A percentile compares a stretch with the other conserved stretches of the same genome.
Evolutionary conservation across 75 land plant genomes (phyloP).

Genomic region (Ceratopteris richardii): DNA sequence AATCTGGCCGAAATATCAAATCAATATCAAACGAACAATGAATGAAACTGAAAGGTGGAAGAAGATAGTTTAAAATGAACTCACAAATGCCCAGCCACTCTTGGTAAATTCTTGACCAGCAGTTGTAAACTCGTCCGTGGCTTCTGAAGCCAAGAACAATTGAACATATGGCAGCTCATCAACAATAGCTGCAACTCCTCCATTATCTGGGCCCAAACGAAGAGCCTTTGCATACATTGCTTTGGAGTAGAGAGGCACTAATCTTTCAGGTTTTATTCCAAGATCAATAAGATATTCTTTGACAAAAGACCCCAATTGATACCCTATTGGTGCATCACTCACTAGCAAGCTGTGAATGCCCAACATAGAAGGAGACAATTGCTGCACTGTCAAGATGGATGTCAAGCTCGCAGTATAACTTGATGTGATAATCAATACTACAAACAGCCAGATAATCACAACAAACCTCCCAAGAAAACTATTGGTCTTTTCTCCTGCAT

Average conservation of each 20-base stretch:
- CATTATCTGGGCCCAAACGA: conserved; percentile 11
- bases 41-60: no score
- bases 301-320: conserved; percentile 49
- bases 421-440: conserved; percentile 48
- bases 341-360: conserved; percentile 12
- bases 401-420: conserved; percentile 65
- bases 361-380: conserved; percentile 15
- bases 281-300: conserved; percentile 39
- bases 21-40: no score
- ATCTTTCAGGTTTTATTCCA: conserved; percentile 33
- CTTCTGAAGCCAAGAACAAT: conserved; percentile 24
- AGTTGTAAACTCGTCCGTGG: conserved; percentile 9
- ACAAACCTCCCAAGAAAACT: conserved; percentile 41
- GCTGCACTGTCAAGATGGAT: conserved; percentile 45
- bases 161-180: conserved; percentile 50
- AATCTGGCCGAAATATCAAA: no score
- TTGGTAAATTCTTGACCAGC: conserved; percentile 24
- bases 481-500: conserved; percentile 18
- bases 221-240: conserved; percentile 42
- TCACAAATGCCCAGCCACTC: conserved; percentile 13
- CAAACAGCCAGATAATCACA: conserved; percentile 55
- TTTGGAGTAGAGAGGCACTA: conserved; percentile 32
- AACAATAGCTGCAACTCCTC: conserved; percentile 40
- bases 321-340: conserved; percentile 36
- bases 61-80: no score